Evolutionary conservation across 2,329 filamentous ascomycete genomes (phyloP).

Genomic region (Cladosporium colombiae): DNA sequence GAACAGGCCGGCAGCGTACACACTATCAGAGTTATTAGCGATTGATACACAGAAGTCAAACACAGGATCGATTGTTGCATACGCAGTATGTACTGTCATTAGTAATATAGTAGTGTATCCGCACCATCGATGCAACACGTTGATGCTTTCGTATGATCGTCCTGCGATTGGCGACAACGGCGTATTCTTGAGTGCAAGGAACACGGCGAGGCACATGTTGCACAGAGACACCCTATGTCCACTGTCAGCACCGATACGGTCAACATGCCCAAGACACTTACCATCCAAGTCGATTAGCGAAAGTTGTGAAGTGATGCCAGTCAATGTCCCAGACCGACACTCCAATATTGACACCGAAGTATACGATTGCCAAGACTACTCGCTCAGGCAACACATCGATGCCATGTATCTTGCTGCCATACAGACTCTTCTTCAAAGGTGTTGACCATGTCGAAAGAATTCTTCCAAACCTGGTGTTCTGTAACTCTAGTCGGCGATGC

Average conservation of each 20-base stretch:
- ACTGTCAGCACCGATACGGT: not conserved
- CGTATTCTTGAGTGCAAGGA: slow-evolving; percentile 32
- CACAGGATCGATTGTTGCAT: slow-evolving; percentile 11
- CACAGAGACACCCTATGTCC: slow-evolving; percentile 26
- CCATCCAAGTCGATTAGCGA: slow-evolving; percentile 32
- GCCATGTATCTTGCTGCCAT: not conserved
- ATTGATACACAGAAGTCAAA: not conserved
- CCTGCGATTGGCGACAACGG: slow-evolving; percentile 31
- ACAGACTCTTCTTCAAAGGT: not conserved
- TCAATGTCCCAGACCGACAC: slow-evolving; percentile 21
- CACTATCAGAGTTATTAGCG: not conserved
- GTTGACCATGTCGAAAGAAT: not conserved
- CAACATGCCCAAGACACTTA: slow-evolving; percentile 14
- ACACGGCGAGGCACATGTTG: slow-evolving; percentile 30
- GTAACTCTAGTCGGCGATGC: slow-evolving; percentile 8
- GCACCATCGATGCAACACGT: slow-evolving; percentile 30
- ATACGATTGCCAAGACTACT: slow-evolving; percentile 9
- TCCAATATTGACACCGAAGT: slow-evolving; percentile 21
- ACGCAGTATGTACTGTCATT: slow-evolving; percentile 28
- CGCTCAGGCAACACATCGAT: slow-evolving; percentile 10
- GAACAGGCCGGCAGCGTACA: slow-evolving; percentile 24
- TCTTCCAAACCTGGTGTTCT: not conserved
- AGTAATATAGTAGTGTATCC: slow-evolving; percentile 29
- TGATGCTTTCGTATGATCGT: slow-evolving; percentile 29
- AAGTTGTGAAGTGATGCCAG: slow-evolving; percentile 23